Evolutionary conservation across 2,329 filamentous ascomycete species (phyloP).

Genomic region (Colletotrichum sp.): DNA sequence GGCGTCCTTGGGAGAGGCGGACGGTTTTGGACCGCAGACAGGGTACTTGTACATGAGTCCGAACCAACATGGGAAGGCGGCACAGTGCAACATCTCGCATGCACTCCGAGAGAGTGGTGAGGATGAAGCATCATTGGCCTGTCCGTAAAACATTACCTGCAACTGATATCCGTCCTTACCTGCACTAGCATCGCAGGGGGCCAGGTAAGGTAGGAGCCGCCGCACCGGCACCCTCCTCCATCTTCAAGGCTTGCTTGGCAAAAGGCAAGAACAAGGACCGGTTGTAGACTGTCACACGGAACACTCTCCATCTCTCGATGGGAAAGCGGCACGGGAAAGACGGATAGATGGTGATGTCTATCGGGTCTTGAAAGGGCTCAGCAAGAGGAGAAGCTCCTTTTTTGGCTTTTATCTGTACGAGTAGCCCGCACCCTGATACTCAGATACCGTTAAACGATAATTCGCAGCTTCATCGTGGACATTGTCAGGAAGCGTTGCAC

Average conservation of each 20-base stretch:
- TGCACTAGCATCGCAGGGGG: background rate
- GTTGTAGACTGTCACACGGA: background rate
- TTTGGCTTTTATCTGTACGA: background rate
- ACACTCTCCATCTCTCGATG: background rate
- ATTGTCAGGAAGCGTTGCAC: background rate
- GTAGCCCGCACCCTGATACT: background rate
- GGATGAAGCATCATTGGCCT: background rate
- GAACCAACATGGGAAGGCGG: background rate
- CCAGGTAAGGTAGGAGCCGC: background rate
- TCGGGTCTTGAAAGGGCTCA: background rate
- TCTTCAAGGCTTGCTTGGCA: background rate
- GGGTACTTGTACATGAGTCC: background rate
- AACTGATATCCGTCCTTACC: background rate
- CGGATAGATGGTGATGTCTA: background rate
- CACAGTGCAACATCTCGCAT: background rate
- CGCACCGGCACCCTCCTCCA: background rate
- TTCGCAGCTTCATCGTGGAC: background rate
- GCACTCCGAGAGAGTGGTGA: background rate
- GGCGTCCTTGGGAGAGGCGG: background rate
- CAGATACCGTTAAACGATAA: background rate
- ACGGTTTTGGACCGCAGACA: background rate
- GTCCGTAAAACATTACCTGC: background rate
- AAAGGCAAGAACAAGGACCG: background rate
- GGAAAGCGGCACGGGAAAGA: background rate
- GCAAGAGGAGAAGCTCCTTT: background rate